Percentiles rank a stretch among this genome's conserved stretches.
Conservation (phyloP, 805 yeast species). For the Cyberlindnera xylosilytica region DNA sequence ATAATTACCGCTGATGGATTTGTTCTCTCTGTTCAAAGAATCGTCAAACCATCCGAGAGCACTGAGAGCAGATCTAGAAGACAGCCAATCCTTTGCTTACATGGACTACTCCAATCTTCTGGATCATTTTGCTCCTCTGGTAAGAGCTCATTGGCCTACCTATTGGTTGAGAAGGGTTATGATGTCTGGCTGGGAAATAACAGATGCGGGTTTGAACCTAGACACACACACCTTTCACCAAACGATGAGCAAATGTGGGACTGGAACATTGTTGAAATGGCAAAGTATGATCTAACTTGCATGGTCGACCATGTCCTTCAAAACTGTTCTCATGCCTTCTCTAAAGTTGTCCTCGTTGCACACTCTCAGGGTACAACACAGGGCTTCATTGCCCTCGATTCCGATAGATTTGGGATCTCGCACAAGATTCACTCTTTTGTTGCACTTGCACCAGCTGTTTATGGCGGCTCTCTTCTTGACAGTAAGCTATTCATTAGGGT, state of each 20-base stretch:
- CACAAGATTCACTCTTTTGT: slow-evolving; percentile 62
- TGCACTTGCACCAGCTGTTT: slow-evolving; percentile 88
- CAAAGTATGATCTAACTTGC: slow-evolving; percentile 71
- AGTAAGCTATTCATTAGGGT: slow-evolving; percentile 58
- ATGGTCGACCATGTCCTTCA: slow-evolving; percentile 59
- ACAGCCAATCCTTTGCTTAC: slow-evolving; percentile 73
- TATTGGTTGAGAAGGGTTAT: slow-evolving; percentile 51
- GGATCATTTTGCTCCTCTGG: slow-evolving; percentile 89
- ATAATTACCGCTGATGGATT: slow-evolving; percentile 81
- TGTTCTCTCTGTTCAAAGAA: slow-evolving; percentile 59
- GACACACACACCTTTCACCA: slow-evolving; percentile 48
- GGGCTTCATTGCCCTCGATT: slow-evolving; percentile 63
- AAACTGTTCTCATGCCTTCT: slow-evolving; percentile 30
- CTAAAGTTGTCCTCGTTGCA: slow-evolving; percentile 60
- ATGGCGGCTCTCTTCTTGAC: slow-evolving; percentile 74
- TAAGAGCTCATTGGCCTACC: slow-evolving; percentile 66
- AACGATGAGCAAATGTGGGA: slow-evolving; percentile 71
- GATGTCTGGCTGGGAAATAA: slow-evolving; percentile 94
- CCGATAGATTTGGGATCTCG: slow-evolving; percentile 43
- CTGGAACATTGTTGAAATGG: slow-evolving; percentile 90
- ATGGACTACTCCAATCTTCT: slow-evolving; percentile 84
- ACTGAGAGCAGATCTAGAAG: slow-evolving; percentile 28
- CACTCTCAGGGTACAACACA: slow-evolving; percentile 97
- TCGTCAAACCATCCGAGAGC: slow-evolving; percentile 44
- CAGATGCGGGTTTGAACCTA: slow-evolving; percentile 78